phyloP scores from a whole-genome alignment of 495 filamentous ascomycete genomes.

The Xylaria venustula region DNA sequence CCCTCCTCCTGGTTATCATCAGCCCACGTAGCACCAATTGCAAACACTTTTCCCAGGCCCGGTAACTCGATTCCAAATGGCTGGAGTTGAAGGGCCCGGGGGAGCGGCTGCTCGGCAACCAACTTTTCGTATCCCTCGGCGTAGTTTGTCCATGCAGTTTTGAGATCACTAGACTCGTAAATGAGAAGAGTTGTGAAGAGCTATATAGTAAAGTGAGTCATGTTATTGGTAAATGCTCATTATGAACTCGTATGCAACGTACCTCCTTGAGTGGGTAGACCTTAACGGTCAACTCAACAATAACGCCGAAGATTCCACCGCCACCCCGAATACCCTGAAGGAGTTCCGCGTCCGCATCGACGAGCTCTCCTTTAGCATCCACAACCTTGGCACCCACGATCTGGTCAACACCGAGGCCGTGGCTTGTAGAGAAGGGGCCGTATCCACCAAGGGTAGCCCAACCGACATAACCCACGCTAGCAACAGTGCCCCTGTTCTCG shows the following conservation, averaged over 20 bases:
- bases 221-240: neutral
- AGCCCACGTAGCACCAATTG: conserved; percentile 2
- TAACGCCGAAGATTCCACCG: conserved; percentile 44
- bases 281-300: conserved; percentile 33
- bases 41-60: neutral
- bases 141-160: neutral
- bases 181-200: neutral
- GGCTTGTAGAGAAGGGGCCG: too few species aligned
- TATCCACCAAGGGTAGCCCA: too few species aligned
- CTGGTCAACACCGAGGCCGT: too few species aligned
- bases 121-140: neutral
- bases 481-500: too few species aligned
- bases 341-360: conserved; percentile 36
- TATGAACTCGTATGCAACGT: conserved; percentile 7
- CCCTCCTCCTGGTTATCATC: conserved; percentile 4
- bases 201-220: neutral
- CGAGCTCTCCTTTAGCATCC: too few species aligned
- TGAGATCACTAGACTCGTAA: neutral
- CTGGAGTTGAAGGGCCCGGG: conserved; percentile 3
- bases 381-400: too few species aligned
- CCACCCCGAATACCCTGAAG: conserved; percentile 42
- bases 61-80: conserved; percentile 5
- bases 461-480: too few species aligned
- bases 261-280: conserved; percentile 30
- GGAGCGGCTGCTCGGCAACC: neutral